phyloP scores from a whole-genome alignment of 768 basidiomycete genomes.

The Clitopilus hobsonii region DNA sequence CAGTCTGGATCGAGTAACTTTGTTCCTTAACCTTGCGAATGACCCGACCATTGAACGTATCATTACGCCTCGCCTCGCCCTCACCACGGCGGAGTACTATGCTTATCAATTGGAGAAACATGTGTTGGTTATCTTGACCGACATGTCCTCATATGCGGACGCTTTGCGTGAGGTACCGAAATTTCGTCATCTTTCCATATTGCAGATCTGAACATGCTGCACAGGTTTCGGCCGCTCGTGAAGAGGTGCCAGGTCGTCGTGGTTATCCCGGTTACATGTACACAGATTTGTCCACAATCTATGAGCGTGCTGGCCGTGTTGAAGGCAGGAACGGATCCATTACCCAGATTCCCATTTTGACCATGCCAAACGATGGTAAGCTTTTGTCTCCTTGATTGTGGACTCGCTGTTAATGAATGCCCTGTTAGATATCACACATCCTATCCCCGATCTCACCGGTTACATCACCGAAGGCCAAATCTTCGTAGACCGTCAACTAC shows the following conservation, averaged over 20 bases:
- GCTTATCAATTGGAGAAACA: constrained; percentile 99
- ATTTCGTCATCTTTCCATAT: background rate
- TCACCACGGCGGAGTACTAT: constrained; percentile 99
- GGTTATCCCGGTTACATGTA: constrained; percentile 99
- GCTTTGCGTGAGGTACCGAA: constrained; percentile 82
- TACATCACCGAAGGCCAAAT: constrained; percentile 99
- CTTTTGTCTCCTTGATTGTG: constrained; percentile 18
- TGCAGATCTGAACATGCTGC: constrained; percentile 7
- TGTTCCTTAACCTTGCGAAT: constrained; percentile 98
- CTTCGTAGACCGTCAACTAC: constrained; percentile 93
- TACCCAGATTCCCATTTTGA: constrained; percentile 98
- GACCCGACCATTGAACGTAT: constrained; percentile 99
- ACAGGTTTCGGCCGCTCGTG: constrained; percentile 95
- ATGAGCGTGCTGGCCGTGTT: constrained; percentile 98
- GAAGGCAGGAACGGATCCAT: constrained; percentile 97
- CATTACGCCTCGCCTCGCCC: constrained; percentile 95
- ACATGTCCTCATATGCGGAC: constrained; percentile 98
- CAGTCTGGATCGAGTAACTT: constrained; percentile 91
- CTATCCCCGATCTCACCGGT: constrained; percentile 98
- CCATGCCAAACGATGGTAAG: constrained; percentile 98
- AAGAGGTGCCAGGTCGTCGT: constrained; percentile 98
- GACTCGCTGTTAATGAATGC: constrained; percentile 10
- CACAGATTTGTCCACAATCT: constrained; percentile 98
- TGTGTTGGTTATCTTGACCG: constrained; percentile 97
- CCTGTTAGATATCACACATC: constrained; percentile 93